Base-by-base conservation (phyloP, 345 rosid species). In the Lagerstroemia speciosa region DNA sequence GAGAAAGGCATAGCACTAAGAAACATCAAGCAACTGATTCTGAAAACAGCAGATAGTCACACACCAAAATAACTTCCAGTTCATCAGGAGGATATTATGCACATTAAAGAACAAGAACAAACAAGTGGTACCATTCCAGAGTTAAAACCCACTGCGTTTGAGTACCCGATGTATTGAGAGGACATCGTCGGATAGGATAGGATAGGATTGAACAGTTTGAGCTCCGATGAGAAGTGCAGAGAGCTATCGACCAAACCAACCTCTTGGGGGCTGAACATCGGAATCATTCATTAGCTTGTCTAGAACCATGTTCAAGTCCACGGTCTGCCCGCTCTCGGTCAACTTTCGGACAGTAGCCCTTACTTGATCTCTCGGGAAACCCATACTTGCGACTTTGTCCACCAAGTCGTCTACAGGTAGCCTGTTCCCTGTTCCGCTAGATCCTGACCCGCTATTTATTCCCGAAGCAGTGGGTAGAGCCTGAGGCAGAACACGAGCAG, bases 271-370 rank as follows among this genome's bases (percentile, higher is more conserved):
- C 77, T 83, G 96, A 65, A 82, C 78, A 57, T 85, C 89, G 36
- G 86, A 86, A 60, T 83, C 97, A 65, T 86, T 93, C 98, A 90
- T 93, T 72, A 93, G 83, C 86, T 88, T 93, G 78, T 93, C 98
- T 71, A 93, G 78, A 69, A 93, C 98, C 64, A 80, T 69, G 76
- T 93, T 93, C 70, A 93, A 81, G 74, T 93, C 97, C 26, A 93
- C 96, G 5, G 88, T 64, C 79, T 90, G 96, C 24, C 97, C 97
- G 17, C 79, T 88, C 81, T 93, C 97, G 0, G 97, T 93, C 78
- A 93, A 76, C 71, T 81, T 82, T 67, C 87, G 72, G 50, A 93
- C 97, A 5, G 97, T 86, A 61, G 84, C 97, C 78, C 87, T 83
- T 36, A 93, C 96, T 69, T 82, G 98, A 60, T 93, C 98, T 66